A percentile compares a stretch with the other conserved stretches of the same genome.
Evolutionary conservation across 2,329 filamentous ascomycete species (phyloP).

Genomic region (Zymoseptoria brevis): DNA sequence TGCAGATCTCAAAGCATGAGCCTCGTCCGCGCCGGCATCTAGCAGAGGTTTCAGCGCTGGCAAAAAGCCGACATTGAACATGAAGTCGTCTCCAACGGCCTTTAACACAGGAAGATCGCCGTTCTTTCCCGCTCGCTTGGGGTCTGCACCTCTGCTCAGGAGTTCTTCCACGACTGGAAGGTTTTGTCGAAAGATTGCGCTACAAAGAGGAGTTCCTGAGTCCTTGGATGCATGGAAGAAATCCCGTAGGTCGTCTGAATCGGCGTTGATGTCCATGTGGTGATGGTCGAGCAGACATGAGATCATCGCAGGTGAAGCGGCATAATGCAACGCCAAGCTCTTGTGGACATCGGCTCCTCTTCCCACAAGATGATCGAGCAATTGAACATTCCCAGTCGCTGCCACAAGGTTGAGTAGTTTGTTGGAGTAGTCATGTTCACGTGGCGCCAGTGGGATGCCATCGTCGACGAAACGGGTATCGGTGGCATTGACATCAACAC

Average conservation of each 20-base stretch:
- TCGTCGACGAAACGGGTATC: slow-evolving; percentile 1
- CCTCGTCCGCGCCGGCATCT: slow-evolving; percentile 5
- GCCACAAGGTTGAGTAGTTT: slow-evolving; percentile 10
- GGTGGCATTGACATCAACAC: slow-evolving; percentile 9
- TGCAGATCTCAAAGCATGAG: background rate
- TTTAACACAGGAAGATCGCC: background rate
- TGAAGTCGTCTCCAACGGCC: background rate
- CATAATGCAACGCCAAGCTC: slow-evolving; percentile 8
- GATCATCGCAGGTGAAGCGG: slow-evolving; percentile 4
- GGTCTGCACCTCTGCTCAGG: slow-evolving; percentile 5
- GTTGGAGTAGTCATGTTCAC: slow-evolving; percentile 4
- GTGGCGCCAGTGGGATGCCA: slow-evolving; percentile 1
- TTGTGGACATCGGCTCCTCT: slow-evolving; percentile 6
- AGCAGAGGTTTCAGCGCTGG: slow-evolving; percentile 6
- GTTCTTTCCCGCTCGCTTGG: background rate
- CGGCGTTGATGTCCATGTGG: slow-evolving; percentile 8
- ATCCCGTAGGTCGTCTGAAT: slow-evolving; percentile 7
- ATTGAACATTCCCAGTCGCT: slow-evolving; percentile 8
- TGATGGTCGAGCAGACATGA: slow-evolving; percentile 8
- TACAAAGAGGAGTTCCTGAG: slow-evolving; percentile 7
- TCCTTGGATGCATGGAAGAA: slow-evolving; percentile 1
- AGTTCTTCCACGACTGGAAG: slow-evolving; percentile 7
- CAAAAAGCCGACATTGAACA: background rate
- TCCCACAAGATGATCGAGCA: slow-evolving; percentile 9
- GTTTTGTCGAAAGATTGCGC: slow-evolving; percentile 7